Conservation (phyloP, 148 eudicot species). For the Euryodendron excelsum region DNA sequence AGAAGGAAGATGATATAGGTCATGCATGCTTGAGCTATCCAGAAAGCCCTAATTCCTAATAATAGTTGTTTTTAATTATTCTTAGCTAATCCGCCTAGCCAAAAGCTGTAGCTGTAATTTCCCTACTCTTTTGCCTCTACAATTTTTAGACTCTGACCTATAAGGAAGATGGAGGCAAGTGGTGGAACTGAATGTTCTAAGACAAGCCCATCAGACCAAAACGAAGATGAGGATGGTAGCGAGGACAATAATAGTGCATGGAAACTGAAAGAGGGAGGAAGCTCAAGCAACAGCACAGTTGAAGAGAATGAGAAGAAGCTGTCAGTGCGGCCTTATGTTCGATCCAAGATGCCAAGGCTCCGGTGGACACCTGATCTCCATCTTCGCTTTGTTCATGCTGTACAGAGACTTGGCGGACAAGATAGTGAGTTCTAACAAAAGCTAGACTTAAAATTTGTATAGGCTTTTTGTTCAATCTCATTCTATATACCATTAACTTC, state of each 20-base stretch:
- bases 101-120: no score
- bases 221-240: constrained; percentile 17
- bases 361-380: constrained; percentile 95
- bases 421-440: constrained; percentile 53
- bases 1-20: no score
- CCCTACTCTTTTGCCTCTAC: no score
- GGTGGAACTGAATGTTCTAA: constrained; percentile 35
- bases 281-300: constrained; percentile 73
- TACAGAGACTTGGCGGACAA: constrained; percentile 81
- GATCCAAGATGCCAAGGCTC: constrained; percentile 79
- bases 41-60: neutral
- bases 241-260: constrained; percentile 19
- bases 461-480: no score
- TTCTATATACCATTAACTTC: no score
- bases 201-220: constrained; percentile 24
- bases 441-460: no score
- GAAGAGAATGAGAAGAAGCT: constrained; percentile 44
- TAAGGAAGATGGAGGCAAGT: constrained; percentile 33
- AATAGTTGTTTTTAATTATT: no score
- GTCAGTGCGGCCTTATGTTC: constrained; percentile 66
- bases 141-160: no score
- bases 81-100: no score
- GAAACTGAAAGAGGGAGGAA: constrained; percentile 38
- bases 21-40: neutral
- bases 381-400: constrained; percentile 69